Percentiles rank a stretch among this genome's conserved stretches.
Evolutionary conservation across 106 monocot genomes (phyloP).

Genomic region (Dendrobium catenatum): DNA sequence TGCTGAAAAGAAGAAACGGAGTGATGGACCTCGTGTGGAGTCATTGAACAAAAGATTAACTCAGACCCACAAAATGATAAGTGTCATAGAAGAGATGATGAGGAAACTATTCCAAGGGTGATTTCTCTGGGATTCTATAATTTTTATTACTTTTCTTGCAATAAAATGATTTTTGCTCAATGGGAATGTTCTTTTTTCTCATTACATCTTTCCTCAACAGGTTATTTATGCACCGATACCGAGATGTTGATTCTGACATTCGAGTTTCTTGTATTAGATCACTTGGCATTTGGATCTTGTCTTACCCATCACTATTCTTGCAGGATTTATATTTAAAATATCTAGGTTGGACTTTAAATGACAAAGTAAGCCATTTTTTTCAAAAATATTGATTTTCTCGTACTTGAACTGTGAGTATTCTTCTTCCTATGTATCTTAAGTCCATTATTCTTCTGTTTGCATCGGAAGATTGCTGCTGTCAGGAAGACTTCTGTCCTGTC

Average conservation of each 20-base stretch:
- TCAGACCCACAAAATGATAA: slow-evolving; percentile 79
- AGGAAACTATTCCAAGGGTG: slow-evolving; percentile 94
- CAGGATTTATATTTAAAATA: slow-evolving; percentile 96
- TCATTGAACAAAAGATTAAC: slow-evolving; percentile 82
- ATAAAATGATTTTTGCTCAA: not conserved
- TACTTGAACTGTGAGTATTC: not conserved
- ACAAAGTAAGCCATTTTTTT: slow-evolving; percentile 52
- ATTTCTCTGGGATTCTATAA: slow-evolving; percentile 9
- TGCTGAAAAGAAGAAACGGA: slow-evolving; percentile 90
- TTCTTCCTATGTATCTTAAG: slow-evolving; percentile 3
- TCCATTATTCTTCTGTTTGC: slow-evolving; percentile 10
- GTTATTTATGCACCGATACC: slow-evolving; percentile 96
- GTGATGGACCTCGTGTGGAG: slow-evolving; percentile 83
- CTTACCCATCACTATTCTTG: slow-evolving; percentile 93
- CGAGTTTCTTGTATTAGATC: slow-evolving; percentile 77
- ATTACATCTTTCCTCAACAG: slow-evolving; percentile 15
- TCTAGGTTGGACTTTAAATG: slow-evolving; percentile 98
- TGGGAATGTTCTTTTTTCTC: not conserved
- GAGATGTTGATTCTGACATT: slow-evolving; percentile 94
- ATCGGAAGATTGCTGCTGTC: slow-evolving; percentile 71
- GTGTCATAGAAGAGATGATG: slow-evolving; percentile 78
- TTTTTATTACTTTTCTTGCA: not conserved
- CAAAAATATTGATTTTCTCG: not conserved
- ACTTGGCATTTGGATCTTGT: slow-evolving; percentile 89
- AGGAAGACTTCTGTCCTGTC: slow-evolving; percentile 81